Evolutionary conservation across 306 rosid species (phyloP).

Genomic region (Malus orientalis): DNA sequence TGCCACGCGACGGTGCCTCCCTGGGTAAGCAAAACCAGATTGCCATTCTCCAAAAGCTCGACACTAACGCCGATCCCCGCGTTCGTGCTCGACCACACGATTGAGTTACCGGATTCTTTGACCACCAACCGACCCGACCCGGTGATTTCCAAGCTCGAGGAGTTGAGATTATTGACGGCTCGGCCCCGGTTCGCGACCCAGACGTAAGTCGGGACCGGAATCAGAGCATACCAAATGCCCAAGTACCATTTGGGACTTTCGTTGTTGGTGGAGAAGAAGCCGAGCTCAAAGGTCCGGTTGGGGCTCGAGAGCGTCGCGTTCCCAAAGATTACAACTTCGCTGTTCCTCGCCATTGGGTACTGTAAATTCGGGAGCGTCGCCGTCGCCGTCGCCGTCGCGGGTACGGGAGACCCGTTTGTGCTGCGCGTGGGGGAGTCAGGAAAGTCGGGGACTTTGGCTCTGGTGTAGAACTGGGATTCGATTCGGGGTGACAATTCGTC

Average conservation of each 20-base stretch:
- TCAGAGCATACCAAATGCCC: conserved; percentile 39
- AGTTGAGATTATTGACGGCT: conserved; percentile 15
- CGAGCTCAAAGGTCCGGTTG: conserved; percentile 47
- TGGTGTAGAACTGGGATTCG: not conserved
- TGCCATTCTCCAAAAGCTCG: conserved; percentile 44
- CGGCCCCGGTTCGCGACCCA: conserved; percentile 72
- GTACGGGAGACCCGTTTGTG: not conserved
- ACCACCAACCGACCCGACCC: conserved; percentile 36
- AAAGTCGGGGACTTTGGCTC: not conserved
- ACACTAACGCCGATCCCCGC: not conserved
- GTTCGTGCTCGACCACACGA: conserved; percentile 41
- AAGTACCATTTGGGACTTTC: conserved; percentile 28
- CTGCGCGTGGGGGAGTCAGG: not conserved
- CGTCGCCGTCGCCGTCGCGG: not conserved
- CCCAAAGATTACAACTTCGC: conserved; percentile 18
- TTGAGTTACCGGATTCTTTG: conserved; percentile 24
- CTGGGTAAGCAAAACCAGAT: conserved; percentile 29
- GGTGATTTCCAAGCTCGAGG: conserved; percentile 30
- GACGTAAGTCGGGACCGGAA: conserved; percentile 34
- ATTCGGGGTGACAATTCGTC: not conserved
- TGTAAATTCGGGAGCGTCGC: not conserved
- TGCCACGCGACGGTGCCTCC: conserved; percentile 49
- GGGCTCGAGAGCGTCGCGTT: conserved; percentile 33
- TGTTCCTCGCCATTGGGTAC: not conserved
- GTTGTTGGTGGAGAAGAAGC: conserved; percentile 34